Percentiles rank a stretch among this genome's conserved stretches.
phyloP scores from a whole-genome alignment of 305 asterid species.

The Rubia balearica region DNA sequence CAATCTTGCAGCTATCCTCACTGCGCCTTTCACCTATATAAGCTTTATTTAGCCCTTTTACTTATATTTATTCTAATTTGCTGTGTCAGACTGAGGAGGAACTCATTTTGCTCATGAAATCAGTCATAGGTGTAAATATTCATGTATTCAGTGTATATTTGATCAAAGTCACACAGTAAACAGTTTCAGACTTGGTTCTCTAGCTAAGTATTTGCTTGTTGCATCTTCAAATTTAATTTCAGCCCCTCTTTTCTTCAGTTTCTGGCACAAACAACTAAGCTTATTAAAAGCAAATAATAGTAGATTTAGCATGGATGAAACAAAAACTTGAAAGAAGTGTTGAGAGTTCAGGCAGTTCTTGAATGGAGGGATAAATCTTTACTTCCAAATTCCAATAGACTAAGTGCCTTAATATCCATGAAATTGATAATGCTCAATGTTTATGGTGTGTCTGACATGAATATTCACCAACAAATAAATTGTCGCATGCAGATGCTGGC shows the following conservation, averaged over 20 bases:
- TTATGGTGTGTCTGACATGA: not conserved
- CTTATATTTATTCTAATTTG: not conserved
- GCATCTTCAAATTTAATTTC: not conserved
- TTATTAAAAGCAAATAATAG: not conserved
- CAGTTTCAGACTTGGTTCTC: not conserved
- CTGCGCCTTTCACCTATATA: not conserved
- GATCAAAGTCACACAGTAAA: not conserved
- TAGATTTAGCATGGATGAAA: no score
- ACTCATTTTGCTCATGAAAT: not conserved
- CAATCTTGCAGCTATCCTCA: not conserved
- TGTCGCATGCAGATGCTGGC: conserved; percentile 62
- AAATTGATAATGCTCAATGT: not conserved
- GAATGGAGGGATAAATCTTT: no score
- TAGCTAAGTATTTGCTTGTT: not conserved
- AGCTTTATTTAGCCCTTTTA: not conserved
- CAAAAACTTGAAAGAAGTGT: not conserved
- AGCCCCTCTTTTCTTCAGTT: not conserved
- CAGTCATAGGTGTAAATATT: not conserved
- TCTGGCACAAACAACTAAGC: not conserved
- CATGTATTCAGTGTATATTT: not conserved
- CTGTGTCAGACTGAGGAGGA: not conserved
- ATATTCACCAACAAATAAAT: conserved; percentile 9
- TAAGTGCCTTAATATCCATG: not conserved
- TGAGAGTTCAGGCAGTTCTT: not conserved
- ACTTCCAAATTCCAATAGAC: not conserved